phyloP scores from a whole-genome alignment of 208 protist species.

The Zelonia costaricensis region DNA sequence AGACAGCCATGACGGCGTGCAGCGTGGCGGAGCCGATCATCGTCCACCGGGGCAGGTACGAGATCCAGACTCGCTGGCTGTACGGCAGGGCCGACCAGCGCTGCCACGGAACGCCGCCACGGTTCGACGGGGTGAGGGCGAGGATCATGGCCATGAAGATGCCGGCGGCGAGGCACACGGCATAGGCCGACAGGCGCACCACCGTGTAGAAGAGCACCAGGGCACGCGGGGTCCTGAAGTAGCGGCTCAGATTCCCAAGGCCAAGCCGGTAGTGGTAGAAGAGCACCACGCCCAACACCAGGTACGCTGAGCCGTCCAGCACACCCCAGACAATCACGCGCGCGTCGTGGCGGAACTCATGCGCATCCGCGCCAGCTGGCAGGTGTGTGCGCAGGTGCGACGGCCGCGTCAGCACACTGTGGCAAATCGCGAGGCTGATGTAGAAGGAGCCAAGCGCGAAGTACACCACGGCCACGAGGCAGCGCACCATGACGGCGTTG shows the following conservation, averaged over 20 bases:
- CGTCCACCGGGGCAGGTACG: conserved; percentile 38
- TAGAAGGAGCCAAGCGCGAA: conserved; percentile 15
- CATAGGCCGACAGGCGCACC: conserved; percentile 1
- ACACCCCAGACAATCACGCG: conserved; percentile 38
- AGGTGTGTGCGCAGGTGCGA: conserved; percentile 12
- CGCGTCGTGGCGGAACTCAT: conserved; percentile 18
- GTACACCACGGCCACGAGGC: conserved; percentile 12
- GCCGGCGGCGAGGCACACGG: conserved; percentile 16
- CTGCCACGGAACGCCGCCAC: conserved; percentile 39
- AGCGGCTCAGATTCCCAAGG: conserved; percentile 23
- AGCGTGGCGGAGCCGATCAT: conserved; percentile 32
- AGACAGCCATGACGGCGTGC: conserved; percentile 16
- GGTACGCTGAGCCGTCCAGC: conserved; percentile 22
- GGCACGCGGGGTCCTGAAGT: conserved; percentile 2
- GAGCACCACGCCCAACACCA: conserved; percentile 20
- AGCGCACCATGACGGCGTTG: conserved; percentile 15
- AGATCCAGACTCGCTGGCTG: conserved; percentile 32
- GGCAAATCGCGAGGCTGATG: conserved; percentile 33
- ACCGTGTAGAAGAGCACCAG: conserved; percentile 9
- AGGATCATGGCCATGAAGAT: conserved; percentile 42
- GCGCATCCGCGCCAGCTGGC: conserved; percentile 4
- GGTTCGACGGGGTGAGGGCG: conserved; percentile 22
- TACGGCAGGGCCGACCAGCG: conserved; percentile 31
- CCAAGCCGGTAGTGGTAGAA: conserved; percentile 18
- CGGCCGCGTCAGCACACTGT: conserved; percentile 23